These are phyloP conservation scores for Annulohypoxylon truncatum DNA, from an alignment of 2,329 filamentous ascomycete species.

Conservation along the genomic window DNA sequence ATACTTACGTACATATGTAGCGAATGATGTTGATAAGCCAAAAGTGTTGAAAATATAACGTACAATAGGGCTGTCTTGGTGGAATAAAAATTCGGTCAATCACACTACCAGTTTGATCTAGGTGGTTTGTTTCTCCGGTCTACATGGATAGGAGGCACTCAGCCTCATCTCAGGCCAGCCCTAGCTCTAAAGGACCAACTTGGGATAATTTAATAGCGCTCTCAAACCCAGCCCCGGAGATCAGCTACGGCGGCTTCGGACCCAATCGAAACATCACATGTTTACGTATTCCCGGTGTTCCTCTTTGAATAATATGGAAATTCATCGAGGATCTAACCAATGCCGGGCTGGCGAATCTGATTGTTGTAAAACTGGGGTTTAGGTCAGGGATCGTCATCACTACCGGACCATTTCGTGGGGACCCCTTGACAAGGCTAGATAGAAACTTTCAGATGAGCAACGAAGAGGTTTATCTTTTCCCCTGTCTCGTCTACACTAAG, in stretches of 20 bases:
- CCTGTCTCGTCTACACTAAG: not conserved
- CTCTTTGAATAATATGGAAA: not conserved
- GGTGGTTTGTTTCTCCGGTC: not conserved
- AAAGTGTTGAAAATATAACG: constrained; percentile 2
- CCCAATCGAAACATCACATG: not conserved
- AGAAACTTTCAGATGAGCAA: not conserved
- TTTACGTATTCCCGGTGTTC: not conserved
- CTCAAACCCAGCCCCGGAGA: not conserved
- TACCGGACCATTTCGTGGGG: not conserved
- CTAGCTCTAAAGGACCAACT: not conserved
- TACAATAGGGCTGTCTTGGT: not conserved
- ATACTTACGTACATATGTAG: constrained; percentile 24
- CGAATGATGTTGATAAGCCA: constrained; percentile 19
- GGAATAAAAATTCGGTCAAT: not conserved
- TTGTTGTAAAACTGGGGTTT: not conserved
- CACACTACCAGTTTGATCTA: not conserved
- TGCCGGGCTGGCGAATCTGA: not conserved
- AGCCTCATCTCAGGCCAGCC: not conserved
- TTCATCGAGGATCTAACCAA: not conserved
- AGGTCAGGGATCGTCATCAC: not conserved
- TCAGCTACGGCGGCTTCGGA: not conserved
- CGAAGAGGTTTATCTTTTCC: not conserved
- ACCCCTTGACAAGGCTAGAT: not conserved
- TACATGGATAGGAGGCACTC: not conserved
- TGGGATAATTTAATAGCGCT: not conserved